Conservation (phyloP, 2,329 filamentous ascomycete genomes). For the Ophiocordyceps camponoti-leonardi region DNA sequence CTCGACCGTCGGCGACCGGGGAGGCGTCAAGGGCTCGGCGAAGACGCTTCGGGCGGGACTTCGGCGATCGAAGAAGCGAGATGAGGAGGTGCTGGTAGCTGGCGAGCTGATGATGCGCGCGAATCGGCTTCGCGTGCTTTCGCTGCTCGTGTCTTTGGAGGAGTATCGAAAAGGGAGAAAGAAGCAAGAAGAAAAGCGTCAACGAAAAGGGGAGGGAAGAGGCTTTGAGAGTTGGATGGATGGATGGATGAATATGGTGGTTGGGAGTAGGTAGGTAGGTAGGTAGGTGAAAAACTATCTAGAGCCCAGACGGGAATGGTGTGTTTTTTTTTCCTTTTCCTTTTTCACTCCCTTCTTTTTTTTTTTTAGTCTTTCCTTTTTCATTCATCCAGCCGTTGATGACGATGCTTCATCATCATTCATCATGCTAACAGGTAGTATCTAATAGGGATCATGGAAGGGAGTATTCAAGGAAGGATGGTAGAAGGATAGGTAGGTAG, state of each 20-base stretch:
- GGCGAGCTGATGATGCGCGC: conserved; percentile 1
- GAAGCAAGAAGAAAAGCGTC: background rate
- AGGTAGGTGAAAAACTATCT: no score
- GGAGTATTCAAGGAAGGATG: no score
- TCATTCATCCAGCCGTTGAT: background rate
- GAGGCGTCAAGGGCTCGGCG: conserved; percentile 10
- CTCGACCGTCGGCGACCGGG: conserved; percentile 10
- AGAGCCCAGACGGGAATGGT: background rate
- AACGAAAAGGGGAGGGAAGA: background rate
- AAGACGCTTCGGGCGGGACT: conserved; percentile 1
- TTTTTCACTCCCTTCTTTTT: background rate
- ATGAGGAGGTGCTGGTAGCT: background rate
- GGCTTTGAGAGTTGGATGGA: no score
- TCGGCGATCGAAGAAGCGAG: background rate
- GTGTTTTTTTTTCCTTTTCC: background rate
- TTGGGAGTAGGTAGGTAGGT: no score
- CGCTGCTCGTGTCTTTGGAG: background rate
- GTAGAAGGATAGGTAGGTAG: no score
- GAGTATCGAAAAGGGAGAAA: background rate
- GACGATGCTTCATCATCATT: no score
- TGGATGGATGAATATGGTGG: no score
- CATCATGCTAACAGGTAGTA: no score
- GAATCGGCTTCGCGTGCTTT: background rate
- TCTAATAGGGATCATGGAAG: no score
- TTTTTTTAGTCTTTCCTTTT: background rate